Evolutionary conservation across 805 yeast species (phyloP).

Genomic region (Nakazawaea wyomingensis): DNA sequence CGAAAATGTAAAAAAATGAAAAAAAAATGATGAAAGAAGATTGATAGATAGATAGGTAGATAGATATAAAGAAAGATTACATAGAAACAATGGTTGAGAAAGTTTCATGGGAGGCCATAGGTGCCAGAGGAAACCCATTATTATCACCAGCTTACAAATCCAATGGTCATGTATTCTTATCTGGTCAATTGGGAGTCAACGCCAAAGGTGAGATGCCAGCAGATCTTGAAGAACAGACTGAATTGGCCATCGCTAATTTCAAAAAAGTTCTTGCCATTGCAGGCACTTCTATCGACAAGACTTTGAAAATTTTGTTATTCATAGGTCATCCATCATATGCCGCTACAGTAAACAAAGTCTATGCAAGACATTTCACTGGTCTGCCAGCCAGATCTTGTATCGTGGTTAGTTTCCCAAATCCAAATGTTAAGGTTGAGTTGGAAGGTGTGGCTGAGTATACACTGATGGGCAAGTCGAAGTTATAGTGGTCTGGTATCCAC

Average conservation of each 20-base stretch:
- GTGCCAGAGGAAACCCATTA: slow-evolving; percentile 23
- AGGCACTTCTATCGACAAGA: slow-evolving; percentile 35
- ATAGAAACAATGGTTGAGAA: slow-evolving; percentile 21
- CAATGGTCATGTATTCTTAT: slow-evolving; percentile 40
- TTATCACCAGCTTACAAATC: slow-evolving; percentile 37
- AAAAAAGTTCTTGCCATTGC: slow-evolving; percentile 29
- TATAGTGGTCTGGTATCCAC: neutral
- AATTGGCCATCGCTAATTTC: slow-evolving; percentile 32
- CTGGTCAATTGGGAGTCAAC: slow-evolving; percentile 43
- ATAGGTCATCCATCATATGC: slow-evolving; percentile 34
- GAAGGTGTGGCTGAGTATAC: slow-evolving; percentile 38
- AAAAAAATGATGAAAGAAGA: too few species aligned
- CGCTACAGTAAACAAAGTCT: slow-evolving; percentile 33
- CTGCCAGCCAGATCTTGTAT: slow-evolving; percentile 43
- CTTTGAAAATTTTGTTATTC: slow-evolving; percentile 39
- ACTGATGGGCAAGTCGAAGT: neutral
- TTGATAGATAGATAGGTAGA: too few species aligned
- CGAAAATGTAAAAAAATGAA: too few species aligned
- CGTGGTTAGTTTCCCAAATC: slow-evolving; percentile 42
- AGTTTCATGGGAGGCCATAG: slow-evolving; percentile 31
- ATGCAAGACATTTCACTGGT: slow-evolving; percentile 35
- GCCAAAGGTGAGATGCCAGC: slow-evolving; percentile 31
- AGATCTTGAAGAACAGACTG: slow-evolving; percentile 34
- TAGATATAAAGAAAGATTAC: neutral
- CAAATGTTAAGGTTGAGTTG: slow-evolving; percentile 41